Percentiles rank a stretch among this genome's conserved stretches.
Conservation (phyloP, 768 basidiomycete genomes). For the Nevesoporus exiguus region DNA sequence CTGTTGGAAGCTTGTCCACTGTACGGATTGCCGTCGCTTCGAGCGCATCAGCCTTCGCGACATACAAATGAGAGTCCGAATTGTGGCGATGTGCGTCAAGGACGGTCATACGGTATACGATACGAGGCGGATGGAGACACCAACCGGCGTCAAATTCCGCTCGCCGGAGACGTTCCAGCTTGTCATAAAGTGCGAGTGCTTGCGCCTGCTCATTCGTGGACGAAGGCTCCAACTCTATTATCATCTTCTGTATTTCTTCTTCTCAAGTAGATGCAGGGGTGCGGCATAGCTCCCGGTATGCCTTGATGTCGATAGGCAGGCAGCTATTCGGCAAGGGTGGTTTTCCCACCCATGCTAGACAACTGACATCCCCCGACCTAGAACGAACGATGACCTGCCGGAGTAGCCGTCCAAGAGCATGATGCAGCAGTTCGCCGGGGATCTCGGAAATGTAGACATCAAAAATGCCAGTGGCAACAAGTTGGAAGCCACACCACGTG, state of each 20-base stretch:
- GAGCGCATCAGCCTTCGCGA: background rate
- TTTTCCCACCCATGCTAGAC: conserved; percentile 1
- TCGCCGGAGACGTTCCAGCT: background rate
- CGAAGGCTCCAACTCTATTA: background rate
- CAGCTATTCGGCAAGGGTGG: background rate
- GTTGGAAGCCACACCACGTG: no score
- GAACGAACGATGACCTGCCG: conserved; percentile 1
- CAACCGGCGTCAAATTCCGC: background rate
- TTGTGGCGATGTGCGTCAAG: background rate
- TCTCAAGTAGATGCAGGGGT: background rate
- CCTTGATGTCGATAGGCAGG: background rate
- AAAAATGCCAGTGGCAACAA: conserved; percentile 8
- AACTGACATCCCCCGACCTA: conserved; percentile 2
- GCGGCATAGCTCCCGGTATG: background rate
- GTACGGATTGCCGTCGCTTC: background rate
- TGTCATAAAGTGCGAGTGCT: background rate
- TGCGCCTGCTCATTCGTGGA: background rate
- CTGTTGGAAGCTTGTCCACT: background rate
- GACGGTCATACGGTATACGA: background rate
- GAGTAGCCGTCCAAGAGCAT: conserved; percentile 5
- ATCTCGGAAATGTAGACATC: background rate
- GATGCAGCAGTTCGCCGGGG: background rate
- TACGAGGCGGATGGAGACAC: background rate
- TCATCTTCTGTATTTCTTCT: background rate
- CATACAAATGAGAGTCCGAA: background rate